Conservation (phyloP, 2,329 filamentous ascomycete genomes). For the Keithomyces neogunnii region DNA sequence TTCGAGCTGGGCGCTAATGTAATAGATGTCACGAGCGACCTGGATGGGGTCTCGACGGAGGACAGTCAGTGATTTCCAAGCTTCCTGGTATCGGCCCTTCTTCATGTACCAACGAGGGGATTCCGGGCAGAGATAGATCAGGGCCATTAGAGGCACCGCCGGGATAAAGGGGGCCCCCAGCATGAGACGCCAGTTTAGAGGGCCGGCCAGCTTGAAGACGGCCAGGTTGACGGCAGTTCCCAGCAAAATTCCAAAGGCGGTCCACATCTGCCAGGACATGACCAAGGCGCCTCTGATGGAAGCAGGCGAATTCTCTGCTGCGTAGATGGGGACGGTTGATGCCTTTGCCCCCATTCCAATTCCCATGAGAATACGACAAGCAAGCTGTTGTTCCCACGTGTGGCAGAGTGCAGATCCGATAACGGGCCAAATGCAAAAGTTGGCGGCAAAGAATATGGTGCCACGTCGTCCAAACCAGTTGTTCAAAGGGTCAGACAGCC, state of each 20-base stretch:
- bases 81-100: slow-evolving; percentile 50
- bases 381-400: slow-evolving; percentile 58
- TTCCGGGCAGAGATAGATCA: slow-evolving; percentile 55
- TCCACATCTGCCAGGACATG: slow-evolving; percentile 73
- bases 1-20: slow-evolving; percentile 35
- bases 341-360: slow-evolving; percentile 62
- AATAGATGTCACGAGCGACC: slow-evolving; percentile 53
- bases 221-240: slow-evolving; percentile 32
- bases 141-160: slow-evolving; percentile 41
- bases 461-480: slow-evolving; percentile 31
- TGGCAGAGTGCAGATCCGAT: slow-evolving; percentile 57
- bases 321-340: slow-evolving; percentile 62
- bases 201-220: slow-evolving; percentile 15
- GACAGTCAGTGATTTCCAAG: slow-evolving; percentile 44
- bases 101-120: slow-evolving; percentile 59
- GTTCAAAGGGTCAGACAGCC: slow-evolving; percentile 57
- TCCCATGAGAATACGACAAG: slow-evolving; percentile 59
- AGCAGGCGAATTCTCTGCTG: slow-evolving; percentile 63
- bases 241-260: slow-evolving; percentile 41
- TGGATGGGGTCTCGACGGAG: slow-evolving; percentile 47
- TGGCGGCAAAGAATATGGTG: slow-evolving; percentile 63
- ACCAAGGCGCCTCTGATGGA: slow-evolving; percentile 64
- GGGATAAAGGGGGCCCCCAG: slow-evolving; percentile 54
- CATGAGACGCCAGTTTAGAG: slow-evolving; percentile 29
- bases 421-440: slow-evolving; percentile 58